These are phyloP conservation scores for Thielaviopsis musarum DNA, from an alignment of 2,329 filamentous ascomycete genomes.

Conservation along the genomic window DNA sequence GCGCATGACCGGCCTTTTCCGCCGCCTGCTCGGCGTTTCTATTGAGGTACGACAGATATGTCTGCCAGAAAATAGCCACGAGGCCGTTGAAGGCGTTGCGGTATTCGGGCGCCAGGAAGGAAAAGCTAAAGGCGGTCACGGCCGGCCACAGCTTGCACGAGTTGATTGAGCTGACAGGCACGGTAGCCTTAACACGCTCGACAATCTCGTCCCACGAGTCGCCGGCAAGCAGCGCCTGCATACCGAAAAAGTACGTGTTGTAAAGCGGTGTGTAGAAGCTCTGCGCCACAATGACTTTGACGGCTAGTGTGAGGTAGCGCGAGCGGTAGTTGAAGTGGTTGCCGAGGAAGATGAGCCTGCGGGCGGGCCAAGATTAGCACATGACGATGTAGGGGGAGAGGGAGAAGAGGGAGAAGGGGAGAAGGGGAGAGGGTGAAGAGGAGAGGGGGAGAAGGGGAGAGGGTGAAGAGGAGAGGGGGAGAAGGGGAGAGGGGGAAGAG, in stretches of 20 bases:
- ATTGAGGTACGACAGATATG: constrained; percentile 71
- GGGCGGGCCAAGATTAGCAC: no score
- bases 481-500: no score
- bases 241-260: constrained; percentile 68
- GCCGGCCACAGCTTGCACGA: constrained; percentile 78
- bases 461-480: no score
- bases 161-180: constrained; percentile 61
- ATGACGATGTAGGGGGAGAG: neutral
- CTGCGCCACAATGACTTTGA: constrained; percentile 72
- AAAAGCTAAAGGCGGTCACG: constrained; percentile 73
- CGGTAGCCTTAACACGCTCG: constrained; percentile 56
- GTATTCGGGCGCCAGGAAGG: constrained; percentile 66
- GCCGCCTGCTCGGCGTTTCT: constrained; percentile 43
- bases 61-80: constrained; percentile 81
- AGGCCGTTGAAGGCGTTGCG: constrained; percentile 63
- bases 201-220: constrained; percentile 45
- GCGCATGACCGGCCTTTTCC: neutral
- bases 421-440: no score
- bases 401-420: neutral
- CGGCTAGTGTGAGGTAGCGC: constrained; percentile 49
- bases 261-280: constrained; percentile 65
- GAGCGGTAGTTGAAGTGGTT: constrained; percentile 72
- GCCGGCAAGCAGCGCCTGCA: constrained; percentile 60
- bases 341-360: constrained; percentile 64
- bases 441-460: neutral